Base-by-base conservation (phyloP, 2,329 filamentous ascomycete species). In the Fusarium sp. region DNA sequence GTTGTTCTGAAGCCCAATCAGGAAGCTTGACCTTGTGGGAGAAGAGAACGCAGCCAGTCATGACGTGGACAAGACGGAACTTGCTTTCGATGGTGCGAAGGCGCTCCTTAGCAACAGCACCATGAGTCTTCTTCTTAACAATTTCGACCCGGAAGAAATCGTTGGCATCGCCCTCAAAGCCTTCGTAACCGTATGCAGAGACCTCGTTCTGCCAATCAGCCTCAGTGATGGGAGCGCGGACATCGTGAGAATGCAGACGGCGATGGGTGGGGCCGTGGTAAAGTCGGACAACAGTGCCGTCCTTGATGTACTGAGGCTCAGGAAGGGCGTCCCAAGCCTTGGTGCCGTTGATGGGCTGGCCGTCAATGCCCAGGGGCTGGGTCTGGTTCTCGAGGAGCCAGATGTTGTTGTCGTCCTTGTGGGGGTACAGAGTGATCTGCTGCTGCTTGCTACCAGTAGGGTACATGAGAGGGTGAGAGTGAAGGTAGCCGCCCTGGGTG, bases 21-120 rank as follows among this genome's bases (percentile, higher is more conserved):
- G 95, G 95, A 56, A 99, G 88, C 82, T 99, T 99, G 75, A 98
- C 93, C 81, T 97, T 98, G 84, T 99, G 95, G 1, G 94, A 98
- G 83, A 99, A 99, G 24, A 99, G 84, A 11, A 90, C 91, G 74
- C 95, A 99, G 42, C 94, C 93, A 63, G 93, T 97, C 95, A 99
- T 98, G 75, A 97, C 80, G 74, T 99, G 95, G 31, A 98, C 86
- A 40, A 99, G 89, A 74, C 88, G 91, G 82, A 99, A 99, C 80
- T 98, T 98, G 70, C 93, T 93, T 79, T 99, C 89, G 65, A 99
- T 98, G 26, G 95, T 97, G 57, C 95, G 88, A 46, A 99, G 75
- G 29, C 93, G 89, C 70, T 91, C 86, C 82, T 96, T 96, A 53
- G 94, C 92, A 55, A 88, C 81, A 19, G 85, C 83, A 9, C 91